phyloP scores from a whole-genome alignment of 2,329 filamentous ascomycete species.

The Beauveria varroae region DNA sequence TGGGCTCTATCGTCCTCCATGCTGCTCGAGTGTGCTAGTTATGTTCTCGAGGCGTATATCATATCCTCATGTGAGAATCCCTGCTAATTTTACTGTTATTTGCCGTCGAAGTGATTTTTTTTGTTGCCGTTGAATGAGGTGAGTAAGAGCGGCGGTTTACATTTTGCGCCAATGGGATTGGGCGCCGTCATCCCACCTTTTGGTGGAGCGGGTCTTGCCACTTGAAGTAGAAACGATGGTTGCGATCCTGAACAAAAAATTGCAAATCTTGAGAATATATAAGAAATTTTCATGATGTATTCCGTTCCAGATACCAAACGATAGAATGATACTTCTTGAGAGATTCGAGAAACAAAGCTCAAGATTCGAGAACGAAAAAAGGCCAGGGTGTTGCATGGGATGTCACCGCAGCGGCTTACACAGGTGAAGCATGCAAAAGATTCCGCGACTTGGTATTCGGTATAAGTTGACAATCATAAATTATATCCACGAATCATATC shows the following conservation, averaged over 20 bases:
- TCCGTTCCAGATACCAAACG: no score
- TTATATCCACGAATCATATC: not conserved
- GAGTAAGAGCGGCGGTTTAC: constrained; percentile 8
- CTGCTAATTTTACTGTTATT: not conserved
- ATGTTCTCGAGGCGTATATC: not conserved
- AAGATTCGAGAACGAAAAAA: no score
- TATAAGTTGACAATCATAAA: not conserved
- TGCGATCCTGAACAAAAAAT: not conserved
- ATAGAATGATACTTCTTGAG: no score
- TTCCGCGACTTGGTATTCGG: not conserved
- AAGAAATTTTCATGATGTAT: no score
- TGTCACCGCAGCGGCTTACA: not conserved
- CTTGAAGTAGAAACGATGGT: not conserved
- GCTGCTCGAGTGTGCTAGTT: not conserved
- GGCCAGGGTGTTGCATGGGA: no score
- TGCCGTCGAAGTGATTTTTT: not conserved
- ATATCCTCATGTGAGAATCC: not conserved
- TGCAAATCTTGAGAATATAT: not conserved
- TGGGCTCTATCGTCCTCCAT: constrained; percentile 74
- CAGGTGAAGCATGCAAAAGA: not conserved
- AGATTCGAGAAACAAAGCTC: no score
- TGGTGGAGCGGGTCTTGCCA: constrained; percentile 5
- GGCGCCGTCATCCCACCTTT: not conserved
- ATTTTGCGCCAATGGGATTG: constrained; percentile 12
- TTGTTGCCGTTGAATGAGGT: not conserved